These are phyloP conservation scores for Fusarium devonianum DNA, from an alignment of 2,329 filamentous ascomycete species.

Conservation along the genomic window DNA sequence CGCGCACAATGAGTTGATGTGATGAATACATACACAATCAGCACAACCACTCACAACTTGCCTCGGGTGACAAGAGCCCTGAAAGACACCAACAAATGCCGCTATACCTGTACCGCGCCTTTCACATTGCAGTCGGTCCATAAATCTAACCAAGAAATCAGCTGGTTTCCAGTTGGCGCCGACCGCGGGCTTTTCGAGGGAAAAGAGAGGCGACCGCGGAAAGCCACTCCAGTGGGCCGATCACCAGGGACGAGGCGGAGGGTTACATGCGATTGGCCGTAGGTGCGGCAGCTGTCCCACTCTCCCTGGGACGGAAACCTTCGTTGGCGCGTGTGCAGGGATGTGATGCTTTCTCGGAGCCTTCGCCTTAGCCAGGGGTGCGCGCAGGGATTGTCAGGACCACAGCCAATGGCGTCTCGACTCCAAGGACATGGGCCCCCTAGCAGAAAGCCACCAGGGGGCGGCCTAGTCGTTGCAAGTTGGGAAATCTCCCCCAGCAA, in stretches of 20 bases:
- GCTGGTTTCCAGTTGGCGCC: conserved; percentile 30
- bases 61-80: conserved; percentile 1
- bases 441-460: conserved; percentile 13
- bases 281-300: conserved; percentile 11
- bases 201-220: conserved; percentile 9
- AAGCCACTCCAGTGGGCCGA: conserved; percentile 28
- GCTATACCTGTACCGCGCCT: background rate
- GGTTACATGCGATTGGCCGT: conserved; percentile 21
- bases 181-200: conserved; percentile 17
- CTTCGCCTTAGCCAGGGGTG: conserved; percentile 38
- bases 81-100: background rate
- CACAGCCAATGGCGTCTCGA: conserved; percentile 12
- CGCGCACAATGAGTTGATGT: too few relatives aligned
- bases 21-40: too few relatives aligned
- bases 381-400: conserved; percentile 2
- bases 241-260: conserved; percentile 12
- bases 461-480: conserved; percentile 29
- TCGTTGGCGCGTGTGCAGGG: conserved; percentile 28
- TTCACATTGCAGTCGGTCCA: conserved; percentile 13
- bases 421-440: conserved; percentile 18
- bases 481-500: background rate
- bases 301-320: background rate
- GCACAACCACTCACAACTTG: background rate
- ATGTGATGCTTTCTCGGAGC: conserved; percentile 26
- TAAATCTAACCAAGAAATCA: conserved; percentile 23